Evolutionary conservation across 106 monocot species (phyloP), one percentile per base, ranked within the genome.

Genomic region (Dendrobium officinale): DNA sequence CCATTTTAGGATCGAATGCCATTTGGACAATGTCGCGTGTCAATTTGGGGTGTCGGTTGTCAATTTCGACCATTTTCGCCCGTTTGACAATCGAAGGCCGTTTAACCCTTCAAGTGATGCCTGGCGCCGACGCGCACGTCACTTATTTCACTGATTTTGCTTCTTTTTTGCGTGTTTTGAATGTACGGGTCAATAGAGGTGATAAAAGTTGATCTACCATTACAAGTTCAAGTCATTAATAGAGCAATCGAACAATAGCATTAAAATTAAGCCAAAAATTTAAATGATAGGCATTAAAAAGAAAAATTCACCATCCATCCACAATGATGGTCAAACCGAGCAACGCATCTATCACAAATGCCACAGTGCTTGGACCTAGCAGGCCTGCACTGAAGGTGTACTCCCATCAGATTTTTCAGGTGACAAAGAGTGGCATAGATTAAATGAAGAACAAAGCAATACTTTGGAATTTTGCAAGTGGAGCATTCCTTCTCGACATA

Each of bases 311-410:
- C 97, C 97, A 98, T 98, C 97, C 97, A 98, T 55, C 94, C 97
- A 79, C 94, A 98, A 37, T 98, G 94, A 77, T 98, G 97, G 80
- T 98, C 97, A 86, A 98, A 98, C 75, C 94, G 87, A 27, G 94
- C 92, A 82, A 98, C 91, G 87, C 97, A 98, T 77, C 86, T 89
- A 81, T 86, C 88, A 87, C 97, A 98, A 67, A 98, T 92, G 75
- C 91, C 78, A 82, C 97, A 98, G 76, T 98, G 97, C 86, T 98
- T 92, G 47, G 97, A 91, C 81, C 97, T 94, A 24, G 97, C 97
- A 83, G 97, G 97, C 77, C 94, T 98, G 84, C 81, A 86, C 73
- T 83, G 33, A 27, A 88, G 73, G 70, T 75, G 72, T 78, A 82
- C 75, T 77, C 45, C 59, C 4, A 72, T 88, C 49, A 88, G 81